These are phyloP conservation scores for Microstegium vimineum DNA, from an alignment of 176 grass and related monocot species.

Conservation along the genomic window DNA sequence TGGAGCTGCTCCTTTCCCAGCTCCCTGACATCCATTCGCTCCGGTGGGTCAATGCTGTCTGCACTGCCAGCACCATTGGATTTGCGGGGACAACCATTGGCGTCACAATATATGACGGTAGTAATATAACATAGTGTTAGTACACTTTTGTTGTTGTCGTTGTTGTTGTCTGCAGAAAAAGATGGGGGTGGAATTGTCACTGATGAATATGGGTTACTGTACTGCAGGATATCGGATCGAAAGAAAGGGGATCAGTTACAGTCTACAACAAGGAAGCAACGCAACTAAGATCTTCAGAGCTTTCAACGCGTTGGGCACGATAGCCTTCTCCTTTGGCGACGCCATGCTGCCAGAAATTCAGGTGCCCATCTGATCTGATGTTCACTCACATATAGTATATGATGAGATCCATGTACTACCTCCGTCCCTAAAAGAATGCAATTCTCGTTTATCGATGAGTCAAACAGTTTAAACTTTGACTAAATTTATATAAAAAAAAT, in stretches of 20 bases:
- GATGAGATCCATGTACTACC: background rate
- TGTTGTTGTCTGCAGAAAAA: background rate
- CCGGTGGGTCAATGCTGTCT: slow-evolving; percentile 72
- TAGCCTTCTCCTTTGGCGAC: slow-evolving; percentile 88
- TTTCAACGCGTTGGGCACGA: slow-evolving; percentile 66
- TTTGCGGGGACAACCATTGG: slow-evolving; percentile 63
- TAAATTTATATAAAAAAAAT: too few relatives aligned
- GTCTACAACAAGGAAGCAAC: slow-evolving; percentile 49
- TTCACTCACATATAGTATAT: too few relatives aligned
- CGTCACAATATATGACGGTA: slow-evolving; percentile 67
- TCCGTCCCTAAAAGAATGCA: too few relatives aligned
- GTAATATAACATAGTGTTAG: slow-evolving; percentile 21
- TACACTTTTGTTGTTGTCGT: background rate
- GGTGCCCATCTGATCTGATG: slow-evolving; percentile 16
- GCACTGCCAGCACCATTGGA: slow-evolving; percentile 69
- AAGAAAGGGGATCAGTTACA: slow-evolving; percentile 40
- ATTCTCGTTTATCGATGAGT: too few relatives aligned
- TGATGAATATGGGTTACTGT: background rate
- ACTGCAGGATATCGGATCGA: slow-evolving; percentile 44
- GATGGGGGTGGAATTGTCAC: background rate
- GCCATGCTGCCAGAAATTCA: slow-evolving; percentile 91
- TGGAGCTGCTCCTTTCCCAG: slow-evolving; percentile 72
- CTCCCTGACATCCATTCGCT: slow-evolving; percentile 78
- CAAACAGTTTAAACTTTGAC: too few relatives aligned
- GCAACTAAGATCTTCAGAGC: slow-evolving; percentile 53